phyloP scores from a whole-genome alignment of 257 asterid genomes.

The Nicotiana undulata region DNA sequence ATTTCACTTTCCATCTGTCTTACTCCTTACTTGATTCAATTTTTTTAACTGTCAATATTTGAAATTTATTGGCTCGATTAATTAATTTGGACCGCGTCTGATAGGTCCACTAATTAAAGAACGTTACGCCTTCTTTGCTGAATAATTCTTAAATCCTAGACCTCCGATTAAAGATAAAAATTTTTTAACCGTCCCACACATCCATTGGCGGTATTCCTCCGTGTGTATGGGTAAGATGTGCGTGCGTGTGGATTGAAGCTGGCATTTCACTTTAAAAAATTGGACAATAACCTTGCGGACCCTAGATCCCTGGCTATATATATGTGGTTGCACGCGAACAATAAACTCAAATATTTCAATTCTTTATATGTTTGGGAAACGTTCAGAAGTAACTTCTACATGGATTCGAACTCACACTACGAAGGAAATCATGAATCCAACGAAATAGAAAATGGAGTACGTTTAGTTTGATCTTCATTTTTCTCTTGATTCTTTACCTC shows the following conservation, averaged over 20 bases:
- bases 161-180: background rate
- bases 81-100: background rate
- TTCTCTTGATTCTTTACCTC: background rate
- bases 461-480: background rate
- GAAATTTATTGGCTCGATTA: too few species aligned
- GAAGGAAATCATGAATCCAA: background rate
- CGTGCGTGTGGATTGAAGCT: background rate
- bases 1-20: background rate
- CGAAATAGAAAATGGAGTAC: background rate
- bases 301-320: background rate
- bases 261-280: background rate
- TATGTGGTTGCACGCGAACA: background rate
- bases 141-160: background rate
- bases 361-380: background rate
- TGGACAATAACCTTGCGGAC: background rate
- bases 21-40: background rate
- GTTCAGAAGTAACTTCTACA: background rate
- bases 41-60: background rate
- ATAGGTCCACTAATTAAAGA: background rate
- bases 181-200: too few species aligned
- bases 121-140: too few species aligned
- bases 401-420: background rate
- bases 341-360: background rate
- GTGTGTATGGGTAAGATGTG: too few species aligned
- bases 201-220: too few species aligned